Base-by-base conservation (phyloP, 345 rosid species). In the Murraya koenigii region DNA sequence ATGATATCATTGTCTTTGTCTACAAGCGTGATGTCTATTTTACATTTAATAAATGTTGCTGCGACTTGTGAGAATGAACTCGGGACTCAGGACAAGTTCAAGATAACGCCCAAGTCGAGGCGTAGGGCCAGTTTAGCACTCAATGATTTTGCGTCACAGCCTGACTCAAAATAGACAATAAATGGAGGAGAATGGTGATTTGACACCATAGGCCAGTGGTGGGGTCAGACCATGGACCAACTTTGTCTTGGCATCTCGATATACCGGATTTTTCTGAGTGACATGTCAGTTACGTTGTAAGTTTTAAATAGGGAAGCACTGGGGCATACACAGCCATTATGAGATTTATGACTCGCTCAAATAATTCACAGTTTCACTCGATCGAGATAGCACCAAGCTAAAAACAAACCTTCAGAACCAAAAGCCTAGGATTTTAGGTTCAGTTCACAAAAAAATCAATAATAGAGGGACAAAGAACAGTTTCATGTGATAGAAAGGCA, bases 121-220 rank as follows among this genome's bases (percentile, higher is more conserved):
- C 17, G 71, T 72, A 62, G 61, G 78, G 15, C 79, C 80, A 55
- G 2, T 72, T 68, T 25, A 49, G 55, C 58, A 54, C 71, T 62
- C 71, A 63, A 62, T 62, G 70, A 76, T 68, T 79, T 76, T 66
- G 65, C 68, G 49, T 55, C 62, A 20, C 77, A 41, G 69, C 77
- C 69, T 68, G 79, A 75, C 71, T 66, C 63, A 35, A 33, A 44
- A 13, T 44, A 44, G 13, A 44, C 49, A 44, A 73, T 68, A 38
- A 75, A 62, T 54, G 73, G 74, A 80, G 72, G 55, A 63, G 70
- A 23, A 52, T 30, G 58, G 64, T 67, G 84, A 84, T 80, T 71
- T 78, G 86, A 80, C 84, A 77, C 84, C 82, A 78, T 75, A 33
- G 23, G 44, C 20, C 54, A 22, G 65, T 71, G 75, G 82, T 71